Evolutionary conservation across 805 yeast genomes (phyloP), one percentile per base, ranked within the genome.

Genomic region (Ogataea zsoltii): DNA sequence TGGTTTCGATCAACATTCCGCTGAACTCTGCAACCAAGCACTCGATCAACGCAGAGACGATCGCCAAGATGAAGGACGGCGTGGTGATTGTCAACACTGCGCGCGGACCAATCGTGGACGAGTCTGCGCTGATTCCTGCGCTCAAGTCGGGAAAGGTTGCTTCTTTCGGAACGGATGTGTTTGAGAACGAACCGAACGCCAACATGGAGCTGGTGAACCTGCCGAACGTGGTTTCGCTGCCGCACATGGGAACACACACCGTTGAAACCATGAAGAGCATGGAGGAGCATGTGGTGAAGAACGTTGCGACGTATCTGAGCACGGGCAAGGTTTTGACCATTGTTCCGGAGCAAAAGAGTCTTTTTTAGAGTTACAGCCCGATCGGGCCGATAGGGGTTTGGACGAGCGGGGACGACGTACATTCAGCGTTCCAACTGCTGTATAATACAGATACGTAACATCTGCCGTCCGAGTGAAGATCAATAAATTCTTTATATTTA

Each of bases 211-310:
- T 86, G 51, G 66, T 76, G 39, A 68, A 70, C 25, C 66, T 84
- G 66, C 85, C 87, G 12, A 83, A 84, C 51, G 88, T 82, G n/a
- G 73, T 85, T 11, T 77, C 87, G 29, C 70, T 87, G 53, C 97
- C 97, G 13, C 97, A 90, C 63, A 82, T 88, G 85, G 97, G 96
- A 21, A 88, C 96, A 0, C 82, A 81, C 61, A 72, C 92, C 4
- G 66, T 67, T 42, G 95, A 89, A 66, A 85, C 96, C 3, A 79
- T 85, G 58, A 68, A 72, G 54, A 76, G 77, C 55, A 88, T 94
- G 96, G 97, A 91, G 68, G 81, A 79, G 55, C 79, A 79, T 62
- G 88, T 84, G 26, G 81, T 87, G 21, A 74, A 75, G 26, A 94
- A 92, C 64, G 80, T 88, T 7, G 67, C 70, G 34, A 64, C 71